Conservation (phyloP, 169 alveolate genomes). For the Plasmodium gonderi region DNA sequence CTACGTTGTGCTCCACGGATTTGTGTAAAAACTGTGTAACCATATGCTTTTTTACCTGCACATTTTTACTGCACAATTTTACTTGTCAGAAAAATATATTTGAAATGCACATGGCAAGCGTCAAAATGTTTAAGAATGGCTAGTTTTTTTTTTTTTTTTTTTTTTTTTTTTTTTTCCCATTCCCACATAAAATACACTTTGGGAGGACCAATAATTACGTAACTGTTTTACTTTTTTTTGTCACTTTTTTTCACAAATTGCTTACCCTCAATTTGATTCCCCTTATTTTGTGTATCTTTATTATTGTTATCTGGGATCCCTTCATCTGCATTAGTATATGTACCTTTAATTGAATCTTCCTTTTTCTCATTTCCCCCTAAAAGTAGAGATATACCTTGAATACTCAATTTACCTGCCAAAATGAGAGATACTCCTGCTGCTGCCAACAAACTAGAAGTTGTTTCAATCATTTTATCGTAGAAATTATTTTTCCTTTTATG, state of each 20-base stretch:
- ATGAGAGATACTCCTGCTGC: slow-evolving; percentile 59
- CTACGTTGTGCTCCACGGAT: neutral
- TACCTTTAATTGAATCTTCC: neutral
- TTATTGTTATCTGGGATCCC: neutral
- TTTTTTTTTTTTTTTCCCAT: too few species aligned
- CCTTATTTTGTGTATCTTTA: neutral
- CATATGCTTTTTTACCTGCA: neutral
- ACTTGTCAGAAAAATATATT: neutral
- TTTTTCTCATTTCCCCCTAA: neutral
- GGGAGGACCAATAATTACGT: neutral
- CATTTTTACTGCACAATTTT: neutral
- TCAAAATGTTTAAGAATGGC: neutral
- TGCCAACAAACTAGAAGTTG: slow-evolving; percentile 52
- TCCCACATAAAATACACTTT: too few species aligned
- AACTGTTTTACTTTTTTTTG: neutral
- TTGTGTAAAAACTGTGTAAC: neutral
- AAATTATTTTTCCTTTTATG: slow-evolving; percentile 5
- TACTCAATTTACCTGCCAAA: slow-evolving; percentile 60
- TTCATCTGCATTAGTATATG: neutral
- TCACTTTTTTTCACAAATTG: neutral
- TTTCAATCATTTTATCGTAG: slow-evolving; percentile 28
- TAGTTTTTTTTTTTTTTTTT: neutral
- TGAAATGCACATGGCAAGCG: neutral
- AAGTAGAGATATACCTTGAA: slow-evolving; percentile 45
- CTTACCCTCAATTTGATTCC: neutral